Conservation (phyloP, 192 early-diverging fungal species). For the Backusella tarrabulga region DNA sequence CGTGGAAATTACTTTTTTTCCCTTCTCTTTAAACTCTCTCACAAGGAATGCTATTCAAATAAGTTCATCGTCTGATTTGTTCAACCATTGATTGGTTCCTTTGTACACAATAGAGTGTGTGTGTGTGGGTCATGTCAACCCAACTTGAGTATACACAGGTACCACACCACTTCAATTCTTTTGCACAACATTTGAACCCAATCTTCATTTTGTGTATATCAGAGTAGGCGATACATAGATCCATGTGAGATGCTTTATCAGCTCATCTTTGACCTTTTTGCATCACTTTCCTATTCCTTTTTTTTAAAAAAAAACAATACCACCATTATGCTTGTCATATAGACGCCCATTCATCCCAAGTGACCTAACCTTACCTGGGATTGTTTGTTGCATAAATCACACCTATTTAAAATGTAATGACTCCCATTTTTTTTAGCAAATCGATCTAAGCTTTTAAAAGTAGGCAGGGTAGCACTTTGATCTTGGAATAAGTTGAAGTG, state of each 20-base stretch:
- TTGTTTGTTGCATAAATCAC: background rate
- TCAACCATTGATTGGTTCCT: background rate
- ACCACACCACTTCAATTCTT: background rate
- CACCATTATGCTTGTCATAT: no score
- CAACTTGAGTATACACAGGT: background rate
- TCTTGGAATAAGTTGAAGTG: background rate
- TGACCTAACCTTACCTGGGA: background rate
- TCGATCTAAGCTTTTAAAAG: background rate
- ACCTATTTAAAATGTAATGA: background rate
- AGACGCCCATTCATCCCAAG: no score
- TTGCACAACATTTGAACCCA: constrained; percentile 1
- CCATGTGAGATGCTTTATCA: constrained; percentile 2
- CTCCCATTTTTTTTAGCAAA: background rate
- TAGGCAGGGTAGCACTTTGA: constrained; percentile 2
- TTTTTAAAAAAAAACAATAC: background rate
- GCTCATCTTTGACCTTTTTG: background rate
- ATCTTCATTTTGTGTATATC: constrained; percentile 1
- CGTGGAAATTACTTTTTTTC: background rate
- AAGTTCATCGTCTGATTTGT: background rate
- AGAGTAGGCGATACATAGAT: background rate
- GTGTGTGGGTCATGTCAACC: background rate
- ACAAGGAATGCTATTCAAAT: background rate
- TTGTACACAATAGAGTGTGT: background rate
- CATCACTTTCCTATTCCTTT: background rate
- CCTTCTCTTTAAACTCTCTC: background rate